Conservation (phyloP, 148 eudicot species). For the Persicaria maculosa region DNA sequence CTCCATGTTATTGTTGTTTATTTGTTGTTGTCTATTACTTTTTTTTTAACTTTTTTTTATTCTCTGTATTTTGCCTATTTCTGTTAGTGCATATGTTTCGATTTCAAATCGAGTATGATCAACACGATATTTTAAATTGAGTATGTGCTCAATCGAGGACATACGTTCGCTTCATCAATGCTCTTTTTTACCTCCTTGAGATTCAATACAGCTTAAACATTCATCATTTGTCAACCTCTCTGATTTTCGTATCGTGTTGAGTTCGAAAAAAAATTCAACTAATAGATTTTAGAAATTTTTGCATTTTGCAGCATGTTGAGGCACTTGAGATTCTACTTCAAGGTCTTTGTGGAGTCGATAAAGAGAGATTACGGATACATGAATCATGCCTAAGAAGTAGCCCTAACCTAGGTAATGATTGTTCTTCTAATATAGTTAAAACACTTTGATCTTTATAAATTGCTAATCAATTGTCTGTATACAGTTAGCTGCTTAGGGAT, state of each 20-base stretch:
- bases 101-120: no score
- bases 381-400: conserved; percentile 78
- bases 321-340: conserved; percentile 94
- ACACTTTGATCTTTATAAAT: background rate
- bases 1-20: no score
- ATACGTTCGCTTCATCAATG: background rate
- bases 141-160: no score
- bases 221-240: background rate
- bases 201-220: background rate
- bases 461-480: background rate
- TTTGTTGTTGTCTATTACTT: no score
- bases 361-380: conserved; percentile 65
- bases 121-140: no score
- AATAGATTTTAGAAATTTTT: background rate
- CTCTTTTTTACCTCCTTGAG: background rate
- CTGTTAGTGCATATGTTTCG: no score
- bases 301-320: conserved; percentile 75
- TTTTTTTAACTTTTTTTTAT: no score
- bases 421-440: background rate
- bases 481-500: no score
- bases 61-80: no score
- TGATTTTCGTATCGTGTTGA: background rate
- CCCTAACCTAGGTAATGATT: conserved; percentile 61
- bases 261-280: background rate
- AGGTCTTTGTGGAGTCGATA: conserved; percentile 79